phyloP scores from a whole-genome alignment of 2,329 filamentous ascomycete genomes.

The Botrytis cinerea region DNA sequence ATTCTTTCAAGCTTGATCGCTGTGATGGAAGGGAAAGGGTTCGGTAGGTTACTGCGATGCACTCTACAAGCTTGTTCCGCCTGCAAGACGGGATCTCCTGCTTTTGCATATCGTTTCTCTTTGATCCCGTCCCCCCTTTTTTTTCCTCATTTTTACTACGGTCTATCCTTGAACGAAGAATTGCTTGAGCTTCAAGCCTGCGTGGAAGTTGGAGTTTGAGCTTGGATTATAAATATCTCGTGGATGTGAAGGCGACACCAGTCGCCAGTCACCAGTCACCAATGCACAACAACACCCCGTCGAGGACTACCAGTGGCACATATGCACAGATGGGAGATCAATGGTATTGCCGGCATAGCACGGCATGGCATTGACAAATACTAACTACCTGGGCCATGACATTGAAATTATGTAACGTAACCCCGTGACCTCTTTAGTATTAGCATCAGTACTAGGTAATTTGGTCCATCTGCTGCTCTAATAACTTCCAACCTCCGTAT shows the following conservation, averaged over 20 bases:
- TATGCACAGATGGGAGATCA: constrained; percentile 7
- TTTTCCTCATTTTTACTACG: neutral
- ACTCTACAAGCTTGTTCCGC: constrained; percentile 10
- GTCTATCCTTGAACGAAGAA: neutral
- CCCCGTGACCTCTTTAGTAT: neutral
- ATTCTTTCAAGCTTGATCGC: constrained; percentile 22
- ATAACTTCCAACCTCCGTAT: neutral
- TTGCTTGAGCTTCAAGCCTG: neutral
- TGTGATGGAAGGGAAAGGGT: constrained; percentile 1
- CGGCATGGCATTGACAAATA: constrained; percentile 3
- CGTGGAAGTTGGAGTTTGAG: neutral
- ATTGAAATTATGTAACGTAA: neutral
- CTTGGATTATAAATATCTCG: constrained; percentile 2
- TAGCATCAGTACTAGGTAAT: neutral
- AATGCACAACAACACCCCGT: constrained; percentile 6
- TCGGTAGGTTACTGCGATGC: constrained; percentile 18
- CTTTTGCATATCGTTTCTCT: constrained; percentile 24
- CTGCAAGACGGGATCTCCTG: constrained; percentile 26
- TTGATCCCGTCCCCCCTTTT: neutral
- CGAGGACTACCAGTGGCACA: neutral
- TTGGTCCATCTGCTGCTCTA: neutral
- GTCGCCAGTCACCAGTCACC: neutral
- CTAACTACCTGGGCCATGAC: neutral
- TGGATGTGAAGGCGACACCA: neutral
- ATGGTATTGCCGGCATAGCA: neutral